Evolutionary conservation across 345 rosid genomes (phyloP), one percentile per base, ranked within the genome.

Genomic region (Atalantia buxifolia): DNA sequence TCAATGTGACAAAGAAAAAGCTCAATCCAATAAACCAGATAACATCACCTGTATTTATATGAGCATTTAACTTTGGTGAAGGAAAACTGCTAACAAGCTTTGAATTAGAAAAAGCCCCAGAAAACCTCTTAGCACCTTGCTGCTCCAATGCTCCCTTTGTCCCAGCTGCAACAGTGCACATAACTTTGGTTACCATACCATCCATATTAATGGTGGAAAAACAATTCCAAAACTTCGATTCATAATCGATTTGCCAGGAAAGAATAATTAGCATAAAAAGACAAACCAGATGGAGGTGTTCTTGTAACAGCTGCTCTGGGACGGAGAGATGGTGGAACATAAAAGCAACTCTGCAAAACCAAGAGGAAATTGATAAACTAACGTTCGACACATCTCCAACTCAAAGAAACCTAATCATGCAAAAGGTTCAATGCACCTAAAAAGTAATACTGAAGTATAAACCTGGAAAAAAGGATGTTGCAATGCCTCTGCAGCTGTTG

Each of bases 391-490:
- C 77, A 72, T n/a, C 24, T 56, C 38, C 31, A 80, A 9, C 74
- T 74, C 28, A 36, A 45, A 36, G 18, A 25, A 8, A 30, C n/a
- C 21, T 68, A 27, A 63, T 6, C 22, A 38, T 53, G 14, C 42
- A 74, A 31, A 24, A 72, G 69, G 9, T n/a, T 22, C 28, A 62
- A 35, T 31, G n/a, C 12, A 31, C 25, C 21, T 14, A 18, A 61
- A 10, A 61, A 38, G 18, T 18, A 38, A 50, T 69, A 69, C 33
- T 18, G 25, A 18, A 73, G 27, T 28, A n/a, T 77, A 45, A 45
- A 96, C 99, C 98, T 91, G 91, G 78, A 96, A 96, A 88, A 92
- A 96, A 19, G 99, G 97, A 87, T 94, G 98, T 76, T 94, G 97
- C 77, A 96, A 90, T 69, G 88, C 95, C 80, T 94, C 99, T n/a